Conservation (phyloP, 1,139 yeast species). For the Hansenula lynferdii region DNA sequence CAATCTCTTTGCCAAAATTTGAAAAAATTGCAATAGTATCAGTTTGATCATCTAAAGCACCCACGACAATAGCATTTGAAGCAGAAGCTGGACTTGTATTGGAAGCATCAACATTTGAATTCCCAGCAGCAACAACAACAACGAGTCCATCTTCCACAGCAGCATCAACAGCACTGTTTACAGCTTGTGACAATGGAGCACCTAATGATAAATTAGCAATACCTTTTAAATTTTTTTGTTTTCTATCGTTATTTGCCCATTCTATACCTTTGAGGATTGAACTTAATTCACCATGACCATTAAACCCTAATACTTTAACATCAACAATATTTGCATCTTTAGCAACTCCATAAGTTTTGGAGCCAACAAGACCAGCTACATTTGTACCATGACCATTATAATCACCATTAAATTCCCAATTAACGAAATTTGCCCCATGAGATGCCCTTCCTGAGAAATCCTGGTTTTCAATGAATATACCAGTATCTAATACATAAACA, state of each 20-base stretch:
- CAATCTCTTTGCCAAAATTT: conserved; percentile 69
- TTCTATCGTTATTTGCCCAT: conserved; percentile 59
- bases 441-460: conserved; percentile 63
- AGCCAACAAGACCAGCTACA: conserved; percentile 87
- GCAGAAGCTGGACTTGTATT: conserved; percentile 78
- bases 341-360: conserved; percentile 74
- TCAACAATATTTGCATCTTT: conserved; percentile 60
- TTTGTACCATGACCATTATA: conserved; percentile 77
- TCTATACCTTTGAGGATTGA: conserved; percentile 69
- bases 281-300: conserved; percentile 64
- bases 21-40: conserved; percentile 71
- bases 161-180: conserved; percentile 71
- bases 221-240: conserved; percentile 38
- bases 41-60: conserved; percentile 72
- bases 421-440: conserved; percentile 53
- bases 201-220: conserved; percentile 84
- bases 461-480: conserved; percentile 51
- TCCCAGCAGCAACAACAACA: conserved; percentile 89
- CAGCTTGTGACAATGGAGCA: conserved; percentile 55
- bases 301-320: conserved; percentile 62
- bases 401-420: conserved; percentile 57
- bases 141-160: conserved; percentile 68
- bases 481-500: conserved; percentile 83
- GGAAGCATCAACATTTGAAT: conserved; percentile 71
- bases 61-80: conserved; percentile 66